These are phyloP conservation scores for Pleurostoma richardsiae DNA, from an alignment of 2,329 filamentous ascomycete genomes.

Conservation along the genomic window DNA sequence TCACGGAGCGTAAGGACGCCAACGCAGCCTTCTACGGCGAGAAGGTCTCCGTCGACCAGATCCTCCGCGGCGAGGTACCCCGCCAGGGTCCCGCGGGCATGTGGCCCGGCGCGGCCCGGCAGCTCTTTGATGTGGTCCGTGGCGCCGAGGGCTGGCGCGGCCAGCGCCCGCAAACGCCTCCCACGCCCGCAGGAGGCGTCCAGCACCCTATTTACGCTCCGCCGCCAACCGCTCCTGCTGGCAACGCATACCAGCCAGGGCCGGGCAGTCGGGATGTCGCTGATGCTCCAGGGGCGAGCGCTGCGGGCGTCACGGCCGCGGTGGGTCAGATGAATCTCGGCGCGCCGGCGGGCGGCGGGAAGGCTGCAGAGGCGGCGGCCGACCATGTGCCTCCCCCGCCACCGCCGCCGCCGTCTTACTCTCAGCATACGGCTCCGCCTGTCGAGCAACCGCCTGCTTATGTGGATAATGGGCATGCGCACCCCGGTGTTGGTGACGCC, in stretches of 20 bases:
- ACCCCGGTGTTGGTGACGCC: constrained; percentile 15
- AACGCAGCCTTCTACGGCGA: constrained; percentile 83
- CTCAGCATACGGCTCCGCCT: background rate
- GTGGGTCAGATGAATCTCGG: constrained; percentile 7
- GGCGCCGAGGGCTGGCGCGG: constrained; percentile 24
- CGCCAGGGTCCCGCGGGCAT: constrained; percentile 11
- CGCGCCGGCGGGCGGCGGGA: constrained; percentile 10
- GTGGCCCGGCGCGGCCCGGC: constrained; percentile 25
- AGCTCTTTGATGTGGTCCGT: constrained; percentile 27
- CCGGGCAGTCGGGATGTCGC: too few relatives aligned
- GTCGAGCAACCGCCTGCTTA: constrained; percentile 22
- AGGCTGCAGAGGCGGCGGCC: constrained; percentile 17
- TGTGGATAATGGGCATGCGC: constrained; percentile 13
- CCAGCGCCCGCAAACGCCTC: constrained; percentile 2
- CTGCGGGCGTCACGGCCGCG: constrained; percentile 4
- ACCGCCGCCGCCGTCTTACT: background rate
- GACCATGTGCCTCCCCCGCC: constrained; percentile 5
- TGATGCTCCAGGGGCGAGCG: background rate
- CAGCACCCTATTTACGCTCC: too few relatives aligned
- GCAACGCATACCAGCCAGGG: too few relatives aligned
- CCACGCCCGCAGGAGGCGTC: background rate
- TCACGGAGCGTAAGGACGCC: constrained; percentile 82
- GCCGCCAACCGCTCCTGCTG: too few relatives aligned
- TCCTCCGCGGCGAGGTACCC: constrained; percentile 39
- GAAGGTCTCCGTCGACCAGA: constrained; percentile 37